Conservation (phyloP, 805 yeast species). For the Nakazawaea holstii region DNA sequence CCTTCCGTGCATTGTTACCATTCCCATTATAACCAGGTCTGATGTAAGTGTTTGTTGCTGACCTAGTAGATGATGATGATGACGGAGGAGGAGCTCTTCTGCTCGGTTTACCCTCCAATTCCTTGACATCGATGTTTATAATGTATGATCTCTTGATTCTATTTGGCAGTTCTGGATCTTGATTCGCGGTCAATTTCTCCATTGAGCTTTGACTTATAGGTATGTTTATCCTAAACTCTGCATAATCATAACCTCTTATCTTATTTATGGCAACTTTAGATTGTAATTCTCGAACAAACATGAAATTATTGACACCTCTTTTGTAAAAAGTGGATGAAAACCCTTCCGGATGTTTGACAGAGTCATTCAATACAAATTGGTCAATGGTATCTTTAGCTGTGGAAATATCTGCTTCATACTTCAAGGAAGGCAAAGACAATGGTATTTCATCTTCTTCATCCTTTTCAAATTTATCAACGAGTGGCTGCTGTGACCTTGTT, state of each 20-base stretch:
- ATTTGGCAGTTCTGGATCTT: conserved; percentile 15
- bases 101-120: conserved; percentile 29
- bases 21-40: conserved; percentile 11
- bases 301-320: conserved; percentile 41
- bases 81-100: neutral
- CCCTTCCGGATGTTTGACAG: conserved; percentile 34
- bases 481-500: neutral
- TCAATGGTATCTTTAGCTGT: neutral
- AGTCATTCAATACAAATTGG: neutral
- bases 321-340: conserved; percentile 44
- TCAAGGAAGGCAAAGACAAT: conserved; percentile 4
- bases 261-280: conserved; percentile 38
- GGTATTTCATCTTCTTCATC: neutral
- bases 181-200: conserved; percentile 13
- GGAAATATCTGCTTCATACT: neutral
- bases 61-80: neutral
- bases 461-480: neutral
- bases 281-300: conserved; percentile 46
- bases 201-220: conserved; percentile 27
- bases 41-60: conserved; percentile 4
- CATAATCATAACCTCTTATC: conserved; percentile 27
- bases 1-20: conserved; percentile 6
- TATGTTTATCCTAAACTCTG: conserved; percentile 36
- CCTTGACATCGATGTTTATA: conserved; percentile 36
- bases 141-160: conserved; percentile 31